Conservation (phyloP, 2,329 filamentous ascomycete genomes). For the Coleophoma crateriformis region DNA sequence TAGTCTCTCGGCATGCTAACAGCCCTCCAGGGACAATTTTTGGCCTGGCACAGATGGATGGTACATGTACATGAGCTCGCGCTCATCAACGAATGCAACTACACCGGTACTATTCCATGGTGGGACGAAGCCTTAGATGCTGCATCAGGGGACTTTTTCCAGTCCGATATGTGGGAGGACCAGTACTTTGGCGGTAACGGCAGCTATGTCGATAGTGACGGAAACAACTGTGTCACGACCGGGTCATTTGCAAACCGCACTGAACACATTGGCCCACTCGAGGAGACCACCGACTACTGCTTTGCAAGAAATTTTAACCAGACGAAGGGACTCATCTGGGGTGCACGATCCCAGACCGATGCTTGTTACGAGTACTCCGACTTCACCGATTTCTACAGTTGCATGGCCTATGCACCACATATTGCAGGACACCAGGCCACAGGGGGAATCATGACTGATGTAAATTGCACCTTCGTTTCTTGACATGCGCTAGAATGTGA, state of each 20-base stretch:
- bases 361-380: conserved; percentile 3
- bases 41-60: conserved; percentile 35
- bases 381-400: conserved; percentile 2
- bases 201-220: neutral
- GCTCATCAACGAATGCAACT: conserved; percentile 33
- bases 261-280: conserved; percentile 5
- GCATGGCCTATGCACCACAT: conserved; percentile 5
- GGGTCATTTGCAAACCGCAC: conserved; percentile 8
- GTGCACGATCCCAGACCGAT: neutral
- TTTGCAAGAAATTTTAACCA: conserved; percentile 4
- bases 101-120: conserved; percentile 12
- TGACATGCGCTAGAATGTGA: too few relatives aligned
- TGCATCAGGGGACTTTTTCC: conserved; percentile 7
- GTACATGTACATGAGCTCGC: conserved; percentile 29
- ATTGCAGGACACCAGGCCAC: conserved; percentile 3
- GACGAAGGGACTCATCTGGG: conserved; percentile 3
- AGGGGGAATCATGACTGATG: conserved; percentile 2
- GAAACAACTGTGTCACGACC: neutral
- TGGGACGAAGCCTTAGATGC: conserved; percentile 9
- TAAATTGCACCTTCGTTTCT: neutral
- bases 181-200: conserved; percentile 7
- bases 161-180: conserved; percentile 9
- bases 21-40: conserved; percentile 25
- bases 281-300: conserved; percentile 5
- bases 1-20: neutral